These are phyloP conservation scores for Tetracladium maxilliforme DNA, from an alignment of 2,329 filamentous ascomycete genomes.

Conservation along the genomic window DNA sequence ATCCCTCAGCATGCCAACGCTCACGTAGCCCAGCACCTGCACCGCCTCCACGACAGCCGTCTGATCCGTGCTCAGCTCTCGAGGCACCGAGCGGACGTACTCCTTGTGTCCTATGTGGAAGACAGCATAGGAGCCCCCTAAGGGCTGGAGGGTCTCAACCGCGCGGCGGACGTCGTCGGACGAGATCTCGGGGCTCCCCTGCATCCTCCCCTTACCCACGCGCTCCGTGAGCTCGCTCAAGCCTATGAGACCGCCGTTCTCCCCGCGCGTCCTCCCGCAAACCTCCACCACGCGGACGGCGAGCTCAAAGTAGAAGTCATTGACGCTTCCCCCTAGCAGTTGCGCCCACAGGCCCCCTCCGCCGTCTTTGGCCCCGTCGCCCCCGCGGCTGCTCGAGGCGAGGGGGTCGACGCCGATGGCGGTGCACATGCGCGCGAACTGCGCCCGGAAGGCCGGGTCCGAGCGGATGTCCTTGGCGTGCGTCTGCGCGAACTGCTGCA, in stretches of 20 bases:
- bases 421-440: slow-evolving; percentile 97
- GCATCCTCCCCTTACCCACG: slow-evolving; percentile 57
- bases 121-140: slow-evolving; percentile 79
- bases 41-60: slow-evolving; percentile 82
- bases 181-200: slow-evolving; percentile 56
- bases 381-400: slow-evolving; percentile 44
- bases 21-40: slow-evolving; percentile 81
- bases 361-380: slow-evolving; percentile 27
- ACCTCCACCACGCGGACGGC: slow-evolving; percentile 92
- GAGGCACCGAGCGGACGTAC: slow-evolving; percentile 85
- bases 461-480: slow-evolving; percentile 94
- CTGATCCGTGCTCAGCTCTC: slow-evolving; percentile 91
- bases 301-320: slow-evolving; percentile 97
- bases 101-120: slow-evolving; percentile 70
- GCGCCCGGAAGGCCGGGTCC: slow-evolving; percentile 84
- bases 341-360: slow-evolving; percentile 78
- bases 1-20: slow-evolving; percentile 71
- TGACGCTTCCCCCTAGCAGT: slow-evolving; percentile 78
- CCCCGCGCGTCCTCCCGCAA: slow-evolving; percentile 68
- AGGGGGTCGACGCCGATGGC: slow-evolving; percentile 94
- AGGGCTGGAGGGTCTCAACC: slow-evolving; percentile 71
- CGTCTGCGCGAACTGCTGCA: slow-evolving; percentile 89
- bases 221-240: slow-evolving; percentile 66
- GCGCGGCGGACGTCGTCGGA: slow-evolving; percentile 84
- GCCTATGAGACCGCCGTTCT: slow-evolving; percentile 87